Percentiles rank a stretch among this genome's conserved stretches.
These are phyloP conservation scores for Aspergillus tanneri DNA, from an alignment of 2,329 filamentous ascomycete species.

Conservation along the genomic window DNA sequence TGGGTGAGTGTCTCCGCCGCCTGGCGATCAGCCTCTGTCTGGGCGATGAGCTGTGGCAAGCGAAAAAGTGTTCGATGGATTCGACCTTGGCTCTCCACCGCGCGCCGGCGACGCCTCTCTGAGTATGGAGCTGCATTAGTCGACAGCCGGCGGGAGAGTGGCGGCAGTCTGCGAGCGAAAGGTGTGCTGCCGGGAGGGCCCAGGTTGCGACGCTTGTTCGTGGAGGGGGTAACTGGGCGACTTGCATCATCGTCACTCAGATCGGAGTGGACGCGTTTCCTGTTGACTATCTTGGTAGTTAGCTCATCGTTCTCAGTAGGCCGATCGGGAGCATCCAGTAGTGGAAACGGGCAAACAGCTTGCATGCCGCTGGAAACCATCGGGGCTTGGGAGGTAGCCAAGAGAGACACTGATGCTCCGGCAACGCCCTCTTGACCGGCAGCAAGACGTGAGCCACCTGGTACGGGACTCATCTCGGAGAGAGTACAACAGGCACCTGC, in stretches of 20 bases:
- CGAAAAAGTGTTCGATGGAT: conserved; percentile 37
- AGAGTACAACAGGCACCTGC: conserved; percentile 11
- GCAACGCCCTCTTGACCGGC: neutral
- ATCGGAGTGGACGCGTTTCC: conserved; percentile 20
- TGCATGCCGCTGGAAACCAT: conserved; percentile 1
- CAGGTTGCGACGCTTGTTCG: conserved; percentile 26
- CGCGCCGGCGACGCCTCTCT: conserved; percentile 31
- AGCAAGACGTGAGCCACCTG: conserved; percentile 13
- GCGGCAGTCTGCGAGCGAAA: conserved; percentile 16
- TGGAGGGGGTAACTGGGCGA: conserved; percentile 15
- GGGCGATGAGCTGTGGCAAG: conserved; percentile 32
- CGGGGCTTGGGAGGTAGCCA: neutral
- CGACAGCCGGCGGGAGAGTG: conserved; percentile 21
- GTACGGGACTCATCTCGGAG: conserved; percentile 12
- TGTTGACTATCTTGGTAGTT: conserved; percentile 19
- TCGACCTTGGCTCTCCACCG: conserved; percentile 30
- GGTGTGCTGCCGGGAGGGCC: conserved; percentile 25
- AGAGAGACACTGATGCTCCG: neutral
- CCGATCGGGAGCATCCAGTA: neutral
- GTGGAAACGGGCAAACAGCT: neutral
- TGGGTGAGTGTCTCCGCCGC: conserved; percentile 9
- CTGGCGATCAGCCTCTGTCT: conserved; percentile 30
- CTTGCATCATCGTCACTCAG: conserved; percentile 7
- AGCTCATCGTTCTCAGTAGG: conserved; percentile 11
- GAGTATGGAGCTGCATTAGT: conserved; percentile 26